phyloP scores from a whole-genome alignment of 2,329 filamentous ascomycete species.

The Aschersonia sp. region DNA sequence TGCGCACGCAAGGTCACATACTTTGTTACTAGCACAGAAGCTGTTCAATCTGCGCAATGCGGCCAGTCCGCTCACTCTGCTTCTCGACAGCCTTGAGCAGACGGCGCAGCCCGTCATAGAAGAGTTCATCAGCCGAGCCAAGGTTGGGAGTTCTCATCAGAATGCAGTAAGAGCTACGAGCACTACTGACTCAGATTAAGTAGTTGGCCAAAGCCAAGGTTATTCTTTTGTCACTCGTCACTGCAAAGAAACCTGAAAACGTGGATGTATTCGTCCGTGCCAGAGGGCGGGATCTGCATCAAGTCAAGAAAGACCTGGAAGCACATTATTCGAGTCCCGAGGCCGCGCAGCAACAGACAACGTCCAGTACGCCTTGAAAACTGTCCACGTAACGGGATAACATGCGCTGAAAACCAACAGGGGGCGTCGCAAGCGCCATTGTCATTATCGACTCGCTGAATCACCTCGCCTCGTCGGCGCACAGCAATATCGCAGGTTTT shows the following conservation, averaged over 20 bases:
- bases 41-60: constrained; percentile 65
- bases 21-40: constrained; percentile 70
- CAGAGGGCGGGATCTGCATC: constrained; percentile 39
- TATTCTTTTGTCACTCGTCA: constrained; percentile 67
- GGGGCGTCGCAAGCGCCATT: constrained; percentile 41
- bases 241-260: constrained; percentile 46
- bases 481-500: constrained; percentile 49
- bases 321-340: constrained; percentile 30
- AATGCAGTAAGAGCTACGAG: neutral
- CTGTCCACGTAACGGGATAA: neutral
- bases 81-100: constrained; percentile 79
- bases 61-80: constrained; percentile 72
- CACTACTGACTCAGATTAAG: neutral
- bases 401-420: neutral
- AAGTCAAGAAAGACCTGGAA: constrained; percentile 45
- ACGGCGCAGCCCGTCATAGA: constrained; percentile 52
- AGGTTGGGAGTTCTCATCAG: constrained; percentile 28
- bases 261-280: constrained; percentile 56
- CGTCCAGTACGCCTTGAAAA: neutral
- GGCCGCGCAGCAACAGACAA: constrained; percentile 18
- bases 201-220: constrained; percentile 51
- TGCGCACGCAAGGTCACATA: constrained; percentile 67
- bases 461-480: constrained; percentile 38
- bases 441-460: constrained; percentile 73
- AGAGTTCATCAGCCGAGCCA: constrained; percentile 65